Evolutionary conservation across 805 yeast genomes (phyloP).

Genomic region (Candida adriatica): DNA sequence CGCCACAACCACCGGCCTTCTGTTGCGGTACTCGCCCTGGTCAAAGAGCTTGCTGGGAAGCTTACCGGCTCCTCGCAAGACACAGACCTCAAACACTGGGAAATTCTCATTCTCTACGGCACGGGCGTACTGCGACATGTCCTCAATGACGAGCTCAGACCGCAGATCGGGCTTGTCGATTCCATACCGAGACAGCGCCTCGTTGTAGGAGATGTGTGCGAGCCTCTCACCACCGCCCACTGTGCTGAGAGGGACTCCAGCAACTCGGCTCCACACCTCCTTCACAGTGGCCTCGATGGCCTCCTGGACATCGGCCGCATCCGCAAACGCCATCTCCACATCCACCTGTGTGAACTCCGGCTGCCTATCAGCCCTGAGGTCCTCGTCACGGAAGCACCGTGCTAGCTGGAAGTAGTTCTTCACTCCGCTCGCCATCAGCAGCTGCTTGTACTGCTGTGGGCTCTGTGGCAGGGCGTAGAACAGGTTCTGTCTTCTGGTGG

Average conservation of each 20-base stretch:
- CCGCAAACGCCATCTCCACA: slow-evolving; percentile 84
- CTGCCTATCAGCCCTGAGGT: slow-evolving; percentile 88
- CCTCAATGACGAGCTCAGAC: slow-evolving; percentile 35
- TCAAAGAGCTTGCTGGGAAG: slow-evolving; percentile 35
- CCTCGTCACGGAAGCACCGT: slow-evolving; percentile 93
- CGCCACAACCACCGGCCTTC: slow-evolving; percentile 53
- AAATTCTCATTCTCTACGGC: slow-evolving; percentile 37
- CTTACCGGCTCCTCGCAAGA: slow-evolving; percentile 41
- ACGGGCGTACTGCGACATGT: slow-evolving; percentile 19
- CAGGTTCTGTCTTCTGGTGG: slow-evolving; percentile 56
- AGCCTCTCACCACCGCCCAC: slow-evolving; percentile 21
- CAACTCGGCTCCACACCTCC: slow-evolving; percentile 47
- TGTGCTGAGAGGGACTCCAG: slow-evolving; percentile 24
- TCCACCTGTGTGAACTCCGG: slow-evolving; percentile 98
- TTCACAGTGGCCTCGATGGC: slow-evolving; percentile 55
- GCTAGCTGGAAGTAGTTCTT: slow-evolving; percentile 86
- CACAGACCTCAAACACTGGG: slow-evolving; percentile 69
- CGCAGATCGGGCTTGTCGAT: slow-evolving; percentile 94
- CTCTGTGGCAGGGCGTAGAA: slow-evolving; percentile 95
- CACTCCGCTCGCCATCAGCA: slow-evolving; percentile 91
- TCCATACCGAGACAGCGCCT: slow-evolving; percentile 72
- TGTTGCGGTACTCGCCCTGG: slow-evolving; percentile 38
- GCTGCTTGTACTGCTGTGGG: slow-evolving; percentile 95
- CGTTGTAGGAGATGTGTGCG: slow-evolving; percentile 49
- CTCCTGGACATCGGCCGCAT: slow-evolving; percentile 55